phyloP scores from a whole-genome alignment of 2,329 filamentous ascomycete species.

The Fusarium nisikadoi region DNA sequence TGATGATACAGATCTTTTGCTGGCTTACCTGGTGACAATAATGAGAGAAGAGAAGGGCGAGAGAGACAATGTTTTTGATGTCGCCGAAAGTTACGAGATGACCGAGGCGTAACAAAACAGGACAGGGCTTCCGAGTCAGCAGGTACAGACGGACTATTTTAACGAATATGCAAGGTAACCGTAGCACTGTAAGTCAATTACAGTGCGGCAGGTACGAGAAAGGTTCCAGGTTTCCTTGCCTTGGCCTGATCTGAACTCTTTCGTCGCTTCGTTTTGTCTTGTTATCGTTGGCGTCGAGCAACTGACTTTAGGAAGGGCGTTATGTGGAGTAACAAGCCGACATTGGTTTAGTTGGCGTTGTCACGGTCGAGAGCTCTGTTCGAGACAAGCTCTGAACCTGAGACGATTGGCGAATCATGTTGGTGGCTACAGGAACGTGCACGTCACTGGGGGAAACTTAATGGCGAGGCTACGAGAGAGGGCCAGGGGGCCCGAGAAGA shows the following conservation, averaged over 20 bases:
- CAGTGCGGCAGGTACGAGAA: conserved; percentile 2
- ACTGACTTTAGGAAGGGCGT: conserved; percentile 22
- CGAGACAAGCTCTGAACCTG: conserved; percentile 28
- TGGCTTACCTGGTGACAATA: conserved; percentile 33
- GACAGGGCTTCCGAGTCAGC: conserved; percentile 10
- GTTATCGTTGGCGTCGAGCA: conserved; percentile 20
- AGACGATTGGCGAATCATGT: conserved; percentile 32
- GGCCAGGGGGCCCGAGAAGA: not conserved
- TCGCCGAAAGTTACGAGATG: conserved; percentile 12
- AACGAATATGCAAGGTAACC: not conserved
- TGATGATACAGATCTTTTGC: not conserved
- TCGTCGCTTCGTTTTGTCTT: conserved; percentile 2
- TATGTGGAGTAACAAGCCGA: conserved; percentile 21
- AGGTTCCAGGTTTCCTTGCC: conserved; percentile 16
- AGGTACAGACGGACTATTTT: conserved; percentile 17
- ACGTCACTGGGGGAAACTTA: conserved; percentile 28
- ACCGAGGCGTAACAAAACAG: conserved; percentile 19
- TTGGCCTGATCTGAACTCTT: conserved; percentile 21
- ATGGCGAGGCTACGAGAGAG: conserved; percentile 1
- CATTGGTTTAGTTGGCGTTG: conserved; percentile 18
- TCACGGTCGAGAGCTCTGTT: conserved; percentile 18
- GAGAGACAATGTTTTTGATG: conserved; percentile 23
- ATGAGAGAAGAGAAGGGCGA: conserved; percentile 12
- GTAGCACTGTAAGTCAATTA: not conserved
- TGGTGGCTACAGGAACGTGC: conserved; percentile 26